These are phyloP conservation scores for Salix caprea DNA, from an alignment of 345 rosid genomes.

Conservation along the genomic window DNA sequence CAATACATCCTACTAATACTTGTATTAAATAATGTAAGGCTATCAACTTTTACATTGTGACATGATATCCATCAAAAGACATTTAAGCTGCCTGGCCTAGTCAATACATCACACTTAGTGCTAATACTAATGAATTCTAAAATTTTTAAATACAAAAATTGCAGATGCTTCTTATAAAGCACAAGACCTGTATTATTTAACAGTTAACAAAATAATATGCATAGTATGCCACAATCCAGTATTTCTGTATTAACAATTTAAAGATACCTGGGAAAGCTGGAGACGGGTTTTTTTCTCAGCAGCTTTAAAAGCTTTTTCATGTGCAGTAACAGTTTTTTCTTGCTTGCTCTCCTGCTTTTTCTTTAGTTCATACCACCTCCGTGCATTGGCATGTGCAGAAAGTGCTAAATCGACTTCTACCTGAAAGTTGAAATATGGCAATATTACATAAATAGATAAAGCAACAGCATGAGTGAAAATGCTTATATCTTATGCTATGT, in stretches of 20 bases:
- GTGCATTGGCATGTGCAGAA: conserved; percentile 94
- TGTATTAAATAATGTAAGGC: not conserved
- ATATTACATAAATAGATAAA: not conserved
- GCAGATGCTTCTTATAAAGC: not conserved
- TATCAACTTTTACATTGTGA: not conserved
- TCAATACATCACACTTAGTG: not conserved
- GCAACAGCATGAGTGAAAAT: not conserved
- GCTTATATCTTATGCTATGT: not conserved
- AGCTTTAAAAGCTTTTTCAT: conserved; percentile 93
- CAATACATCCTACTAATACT: not conserved
- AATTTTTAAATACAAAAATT: not conserved
- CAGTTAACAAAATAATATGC: not conserved
- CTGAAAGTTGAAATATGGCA: conserved; percentile 27
- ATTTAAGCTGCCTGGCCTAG: not conserved
- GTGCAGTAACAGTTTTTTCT: conserved; percentile 88
- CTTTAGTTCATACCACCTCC: conserved; percentile 91
- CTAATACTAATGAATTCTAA: not conserved
- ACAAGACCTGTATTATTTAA: not conserved
- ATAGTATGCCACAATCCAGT: not conserved
- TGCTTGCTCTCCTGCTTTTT: conserved; percentile 92
- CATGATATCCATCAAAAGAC: not conserved
- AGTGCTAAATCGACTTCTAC: conserved; percentile 95
- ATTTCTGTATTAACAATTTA: conserved; percentile 1
- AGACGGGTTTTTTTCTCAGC: conserved; percentile 93
- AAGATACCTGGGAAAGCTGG: conserved; percentile 81